Conservation (phyloP, 2,329 filamentous ascomycete genomes). For the Phyllosticta citrichinensis region DNA sequence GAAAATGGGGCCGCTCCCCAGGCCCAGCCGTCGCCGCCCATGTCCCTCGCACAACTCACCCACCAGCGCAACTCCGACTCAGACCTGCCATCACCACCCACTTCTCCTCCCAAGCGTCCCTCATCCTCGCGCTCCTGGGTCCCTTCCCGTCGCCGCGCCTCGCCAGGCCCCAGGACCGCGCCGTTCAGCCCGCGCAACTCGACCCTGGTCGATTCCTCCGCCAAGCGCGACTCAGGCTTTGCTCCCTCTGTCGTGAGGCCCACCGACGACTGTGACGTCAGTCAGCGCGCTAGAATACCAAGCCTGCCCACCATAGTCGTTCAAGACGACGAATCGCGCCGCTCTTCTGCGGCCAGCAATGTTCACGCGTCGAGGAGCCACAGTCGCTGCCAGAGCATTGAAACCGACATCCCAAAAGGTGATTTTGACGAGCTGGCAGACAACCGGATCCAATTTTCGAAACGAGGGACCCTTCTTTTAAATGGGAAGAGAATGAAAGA, state of each 20-base stretch:
- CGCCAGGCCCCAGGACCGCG: conserved; percentile 25
- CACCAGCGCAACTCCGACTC: background rate
- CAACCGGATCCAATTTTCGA: conserved; percentile 48
- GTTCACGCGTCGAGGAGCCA: conserved; percentile 12
- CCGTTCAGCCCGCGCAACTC: conserved; percentile 19
- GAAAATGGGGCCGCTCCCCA: conserved; percentile 6
- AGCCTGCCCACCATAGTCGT: conserved; percentile 36
- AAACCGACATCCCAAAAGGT: conserved; percentile 45
- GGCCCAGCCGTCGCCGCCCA: background rate
- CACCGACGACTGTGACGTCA: conserved; percentile 19
- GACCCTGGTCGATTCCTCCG: conserved; percentile 23
- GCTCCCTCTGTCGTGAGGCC: conserved; percentile 20
- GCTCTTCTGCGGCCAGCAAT: conserved; percentile 14
- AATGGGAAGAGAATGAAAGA: conserved; percentile 41
- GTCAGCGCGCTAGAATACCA: conserved; percentile 18
- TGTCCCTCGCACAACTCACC: background rate
- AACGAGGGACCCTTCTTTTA: conserved; percentile 49
- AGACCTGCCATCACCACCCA: background rate
- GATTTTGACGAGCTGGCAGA: conserved; percentile 43
- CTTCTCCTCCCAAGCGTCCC: conserved; percentile 1
- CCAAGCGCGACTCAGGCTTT: conserved; percentile 31
- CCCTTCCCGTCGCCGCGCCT: conserved; percentile 25
- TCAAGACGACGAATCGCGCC: conserved; percentile 25
- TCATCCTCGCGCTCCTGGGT: conserved; percentile 16
- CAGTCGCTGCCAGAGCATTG: conserved; percentile 37